Conservation (phyloP, 768 basidiomycete genomes). For the Leccinellum albellum region DNA sequence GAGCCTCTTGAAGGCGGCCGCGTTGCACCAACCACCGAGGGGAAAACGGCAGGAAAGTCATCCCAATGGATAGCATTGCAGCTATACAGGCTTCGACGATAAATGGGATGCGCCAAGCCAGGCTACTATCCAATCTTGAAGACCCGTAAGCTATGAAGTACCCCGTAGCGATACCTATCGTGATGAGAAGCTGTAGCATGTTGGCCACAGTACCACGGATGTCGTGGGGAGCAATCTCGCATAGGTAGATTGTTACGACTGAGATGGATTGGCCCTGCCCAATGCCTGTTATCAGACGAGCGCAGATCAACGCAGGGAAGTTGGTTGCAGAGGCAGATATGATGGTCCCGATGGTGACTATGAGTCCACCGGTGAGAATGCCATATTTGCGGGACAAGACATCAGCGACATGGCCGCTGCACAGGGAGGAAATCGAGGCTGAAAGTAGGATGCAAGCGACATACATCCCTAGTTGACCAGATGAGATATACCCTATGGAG, state of each 20-base stretch:
- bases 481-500: slow-evolving; percentile 35
- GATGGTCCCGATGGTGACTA: slow-evolving; percentile 41
- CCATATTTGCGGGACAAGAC: slow-evolving; percentile 44
- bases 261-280: slow-evolving; percentile 47
- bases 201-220: slow-evolving; percentile 41
- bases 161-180: slow-evolving; percentile 40
- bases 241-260: slow-evolving; percentile 37
- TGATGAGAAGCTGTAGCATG: slow-evolving; percentile 41
- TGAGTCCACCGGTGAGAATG: slow-evolving; percentile 39
- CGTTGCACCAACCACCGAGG: slow-evolving; percentile 31
- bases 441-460: slow-evolving; percentile 43
- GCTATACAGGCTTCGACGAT: slow-evolving; percentile 24
- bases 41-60: slow-evolving; percentile 21
- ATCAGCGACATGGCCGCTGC: slow-evolving; percentile 44
- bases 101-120: slow-evolving; percentile 30
- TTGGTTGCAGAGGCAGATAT: slow-evolving; percentile 35
- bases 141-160: slow-evolving; percentile 26
- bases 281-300: slow-evolving; percentile 42
- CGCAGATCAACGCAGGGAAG: slow-evolving; percentile 40
- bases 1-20: slow-evolving; percentile 32
- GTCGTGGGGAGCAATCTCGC: slow-evolving; percentile 41
- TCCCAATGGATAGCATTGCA: slow-evolving; percentile 16
- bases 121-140: slow-evolving; percentile 18
- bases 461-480: slow-evolving; percentile 40
- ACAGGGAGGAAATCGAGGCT: slow-evolving; percentile 37